Evolutionary conservation across 2,329 filamentous ascomycete genomes (phyloP).

Genomic region (Epicoccum sorghinum): DNA sequence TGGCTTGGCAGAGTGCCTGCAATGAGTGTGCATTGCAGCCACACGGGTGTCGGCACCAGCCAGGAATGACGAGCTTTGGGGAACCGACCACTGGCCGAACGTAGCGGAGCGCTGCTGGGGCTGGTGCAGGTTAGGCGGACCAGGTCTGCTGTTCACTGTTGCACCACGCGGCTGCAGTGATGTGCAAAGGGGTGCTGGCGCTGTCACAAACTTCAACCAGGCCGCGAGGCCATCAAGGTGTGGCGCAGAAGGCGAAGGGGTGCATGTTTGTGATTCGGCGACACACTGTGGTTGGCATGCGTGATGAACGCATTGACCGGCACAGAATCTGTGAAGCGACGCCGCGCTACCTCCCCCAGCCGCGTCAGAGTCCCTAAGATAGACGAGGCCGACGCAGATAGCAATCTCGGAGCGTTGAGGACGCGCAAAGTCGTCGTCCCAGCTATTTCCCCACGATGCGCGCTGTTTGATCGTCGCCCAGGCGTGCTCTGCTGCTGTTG

Average conservation of each 20-base stretch:
- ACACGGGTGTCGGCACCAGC: conserved; percentile 15
- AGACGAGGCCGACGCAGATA: conserved; percentile 16
- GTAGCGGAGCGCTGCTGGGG: conserved; percentile 4
- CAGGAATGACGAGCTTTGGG: conserved; percentile 10
- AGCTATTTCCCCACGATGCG: conserved; percentile 13
- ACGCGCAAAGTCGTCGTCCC: conserved; percentile 10
- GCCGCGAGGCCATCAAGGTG: background rate
- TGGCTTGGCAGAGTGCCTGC: conserved; percentile 27
- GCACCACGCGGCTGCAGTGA: background rate
- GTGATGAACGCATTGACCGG: conserved; percentile 11
- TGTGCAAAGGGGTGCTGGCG: conserved; percentile 2
- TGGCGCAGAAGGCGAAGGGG: conserved; percentile 8
- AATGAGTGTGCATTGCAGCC: conserved; percentile 13
- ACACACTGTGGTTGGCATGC: conserved; percentile 4
- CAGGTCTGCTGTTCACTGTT: background rate
- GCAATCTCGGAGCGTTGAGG: conserved; percentile 10
- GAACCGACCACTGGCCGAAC: conserved; percentile 5
- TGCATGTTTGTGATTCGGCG: conserved; percentile 6
- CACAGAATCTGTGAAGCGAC: conserved; percentile 5
- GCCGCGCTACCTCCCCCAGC: conserved; percentile 7
- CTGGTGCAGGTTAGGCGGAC: background rate
- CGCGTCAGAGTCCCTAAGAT: conserved; percentile 13
- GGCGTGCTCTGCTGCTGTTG: background rate
- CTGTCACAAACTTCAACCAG: background rate
- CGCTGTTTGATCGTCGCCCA: conserved; percentile 15